These are phyloP conservation scores for Zygosaccharomyces sapae DNA, from an alignment of 1,139 yeast genomes.

Conservation along the genomic window DNA sequence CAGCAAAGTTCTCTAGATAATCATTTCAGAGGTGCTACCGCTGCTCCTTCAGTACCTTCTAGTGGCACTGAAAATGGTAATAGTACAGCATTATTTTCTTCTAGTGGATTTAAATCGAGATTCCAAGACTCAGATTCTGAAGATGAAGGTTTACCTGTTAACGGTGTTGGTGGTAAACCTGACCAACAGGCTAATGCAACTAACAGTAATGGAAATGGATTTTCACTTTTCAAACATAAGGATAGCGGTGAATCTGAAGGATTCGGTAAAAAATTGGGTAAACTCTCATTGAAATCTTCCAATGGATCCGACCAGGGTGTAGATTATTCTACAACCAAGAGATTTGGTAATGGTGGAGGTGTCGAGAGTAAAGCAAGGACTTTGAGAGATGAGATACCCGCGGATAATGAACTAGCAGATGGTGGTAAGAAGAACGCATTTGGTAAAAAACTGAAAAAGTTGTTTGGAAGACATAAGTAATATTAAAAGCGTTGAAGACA, in stretches of 20 bases:
- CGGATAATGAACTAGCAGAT: constrained; percentile 16
- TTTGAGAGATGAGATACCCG: constrained; percentile 4
- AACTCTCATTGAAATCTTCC: constrained; percentile 23
- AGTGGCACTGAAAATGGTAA: not conserved
- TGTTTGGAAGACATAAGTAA: constrained; percentile 48
- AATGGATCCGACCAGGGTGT: constrained; percentile 13
- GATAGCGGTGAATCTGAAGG: constrained; percentile 10
- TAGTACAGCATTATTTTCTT: not conserved
- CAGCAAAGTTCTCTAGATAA: constrained; percentile 7
- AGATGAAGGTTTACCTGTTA: constrained; percentile 31
- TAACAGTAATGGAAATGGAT: constrained; percentile 19
- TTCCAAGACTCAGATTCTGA: constrained; percentile 61
- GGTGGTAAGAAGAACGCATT: constrained; percentile 48
- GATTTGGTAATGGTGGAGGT: constrained; percentile 11
- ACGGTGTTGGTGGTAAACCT: constrained; percentile 16
- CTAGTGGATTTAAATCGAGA: constrained; percentile 41
- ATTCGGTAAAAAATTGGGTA: constrained; percentile 22
- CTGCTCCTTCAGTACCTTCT: not conserved
- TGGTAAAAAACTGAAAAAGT: constrained; percentile 52
- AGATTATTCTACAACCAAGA: constrained; percentile 11
- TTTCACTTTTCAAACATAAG: constrained; percentile 22
- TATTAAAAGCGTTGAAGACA: not conserved
- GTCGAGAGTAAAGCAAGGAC: constrained; percentile 7
- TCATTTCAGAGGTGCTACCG: not conserved
- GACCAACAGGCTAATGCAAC: constrained; percentile 14